Evolutionary conservation across 345 rosid genomes (phyloP), one percentile per base, ranked within the genome.

Genomic region (Kandelia obovata): DNA sequence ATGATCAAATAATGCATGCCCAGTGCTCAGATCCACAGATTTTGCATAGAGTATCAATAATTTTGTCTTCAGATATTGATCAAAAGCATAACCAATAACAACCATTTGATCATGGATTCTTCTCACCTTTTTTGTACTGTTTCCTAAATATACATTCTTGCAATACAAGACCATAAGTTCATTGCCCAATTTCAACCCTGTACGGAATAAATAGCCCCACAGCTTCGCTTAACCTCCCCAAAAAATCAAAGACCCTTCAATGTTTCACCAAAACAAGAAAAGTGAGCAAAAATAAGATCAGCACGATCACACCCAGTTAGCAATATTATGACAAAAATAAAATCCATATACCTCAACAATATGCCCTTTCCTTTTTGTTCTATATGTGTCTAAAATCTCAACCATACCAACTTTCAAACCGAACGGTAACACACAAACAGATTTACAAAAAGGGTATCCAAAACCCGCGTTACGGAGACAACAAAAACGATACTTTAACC

Each of bases 101-200:
- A 82, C 70, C 89, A 91, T 91, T 35, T 89, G 97, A 23, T 88
- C 83, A 68, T 90, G 98, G 59, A 90, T 79, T 67, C 82, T 81
- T 79, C 69, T 87, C 64, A 87, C 92, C 60, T 39, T 77, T 21
- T 21, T 23, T 25, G 64, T 80, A 82, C 9, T 79, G 78, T 53
- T 82, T 78, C 76, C 84, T 66, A 64, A 80, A 79, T 62, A 81
- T 84, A 61, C 92, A 87, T 77, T 92, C 93, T 75, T 92, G 92
- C 78, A 90, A 78, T 53, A 87, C 62, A 62, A 92, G 66, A 51
- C 82, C 73, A 64, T 86, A 86, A 0, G 87, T 89, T 21, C 70
- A 60, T 5, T 72, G 65, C 32, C 79, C 80, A 61, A 81, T 70
- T 71, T 71, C 60, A 64, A 53, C 27, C 84, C 80, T 2, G 74